Evolutionary conservation across 441 rosid genomes (phyloP), one percentile per base, ranked within the genome.

Genomic region (Populus trichocarpa): DNA sequence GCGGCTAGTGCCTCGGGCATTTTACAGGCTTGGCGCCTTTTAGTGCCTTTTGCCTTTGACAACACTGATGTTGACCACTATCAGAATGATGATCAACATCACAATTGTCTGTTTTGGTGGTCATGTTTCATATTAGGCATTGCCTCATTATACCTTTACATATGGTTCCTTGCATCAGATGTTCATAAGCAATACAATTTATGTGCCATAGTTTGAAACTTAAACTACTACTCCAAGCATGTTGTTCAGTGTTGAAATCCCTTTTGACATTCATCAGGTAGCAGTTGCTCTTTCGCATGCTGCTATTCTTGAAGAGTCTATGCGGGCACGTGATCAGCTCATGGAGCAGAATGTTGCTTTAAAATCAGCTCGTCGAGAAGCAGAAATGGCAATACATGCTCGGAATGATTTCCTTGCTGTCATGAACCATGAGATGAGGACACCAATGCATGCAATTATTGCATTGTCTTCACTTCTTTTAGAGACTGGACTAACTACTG

Each of bases 221-320:
- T 57, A 11, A 79, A 73, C 22, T 33, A 26, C 30, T 32, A 35
- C 14, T 46, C 46, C 13, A 50, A 53, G 36, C 16, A 67, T 67
- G 70, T 14, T 63, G 30, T 75, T 53, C 22, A 25, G 3, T 67
- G 76, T 18, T 83, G 42, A 79, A 79, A 12, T 59, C 30, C 30
- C 38, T 61, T 70, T 71, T 80, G 35, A 33, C 75, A 38, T 80
- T 77, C 67, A 67, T 78, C 82, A 95, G 99, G 99, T 95, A 16
- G 98, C 98, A 77, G 97, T 95, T 84, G 99, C 97, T 78, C 97
- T 95, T 70, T 95, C 98, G 30, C 99, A 95, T 84, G 99, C 99
- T 67, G 99, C 99, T 71, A 91, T 92, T 74, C 83, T 95, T 59
- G 99, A 95, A 81, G 97, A 95, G 76, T 95, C 99, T 53, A 93